phyloP scores from a whole-genome alignment of 2,329 filamentous ascomycete genomes.

The Talaromyces piceae region DNA sequence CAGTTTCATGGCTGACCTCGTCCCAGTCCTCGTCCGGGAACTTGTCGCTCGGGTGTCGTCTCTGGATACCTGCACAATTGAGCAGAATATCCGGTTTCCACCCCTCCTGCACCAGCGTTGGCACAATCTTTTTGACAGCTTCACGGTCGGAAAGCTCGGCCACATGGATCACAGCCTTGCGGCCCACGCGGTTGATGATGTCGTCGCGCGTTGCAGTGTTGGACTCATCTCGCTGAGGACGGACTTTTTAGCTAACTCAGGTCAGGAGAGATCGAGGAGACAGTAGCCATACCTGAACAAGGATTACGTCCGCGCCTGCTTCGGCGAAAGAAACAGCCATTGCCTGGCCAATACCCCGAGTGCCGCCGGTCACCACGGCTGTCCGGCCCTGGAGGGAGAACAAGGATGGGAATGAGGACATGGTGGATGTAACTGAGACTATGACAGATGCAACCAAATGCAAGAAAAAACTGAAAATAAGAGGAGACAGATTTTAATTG shows the following conservation, averaged over 20 bases:
- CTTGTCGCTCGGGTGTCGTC: constrained; percentile 63
- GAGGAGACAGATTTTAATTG: background rate
- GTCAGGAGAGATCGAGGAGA: no score
- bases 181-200: constrained; percentile 30
- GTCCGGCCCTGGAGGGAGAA: constrained; percentile 37
- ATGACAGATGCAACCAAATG: no score
- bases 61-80: constrained; percentile 83
- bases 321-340: constrained; percentile 43
- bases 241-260: background rate
- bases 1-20: constrained; percentile 43
- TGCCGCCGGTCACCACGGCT: constrained; percentile 42
- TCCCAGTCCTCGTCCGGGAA: constrained; percentile 75
- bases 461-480: background rate
- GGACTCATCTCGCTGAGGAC: constrained; percentile 46
- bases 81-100: constrained; percentile 68
- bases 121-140: constrained; percentile 34
- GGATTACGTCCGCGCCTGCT: constrained; percentile 40
- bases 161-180: constrained; percentile 36
- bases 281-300: constrained; percentile 28
- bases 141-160: constrained; percentile 38
- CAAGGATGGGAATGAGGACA: constrained; percentile 17
- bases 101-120: constrained; percentile 31
- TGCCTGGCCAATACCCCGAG: constrained; percentile 40
- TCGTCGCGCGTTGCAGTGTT: constrained; percentile 38
- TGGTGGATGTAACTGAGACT: background rate